Conservation (phyloP, 495 filamentous ascomycete species). For the Emericellopsis terricola region DNA sequence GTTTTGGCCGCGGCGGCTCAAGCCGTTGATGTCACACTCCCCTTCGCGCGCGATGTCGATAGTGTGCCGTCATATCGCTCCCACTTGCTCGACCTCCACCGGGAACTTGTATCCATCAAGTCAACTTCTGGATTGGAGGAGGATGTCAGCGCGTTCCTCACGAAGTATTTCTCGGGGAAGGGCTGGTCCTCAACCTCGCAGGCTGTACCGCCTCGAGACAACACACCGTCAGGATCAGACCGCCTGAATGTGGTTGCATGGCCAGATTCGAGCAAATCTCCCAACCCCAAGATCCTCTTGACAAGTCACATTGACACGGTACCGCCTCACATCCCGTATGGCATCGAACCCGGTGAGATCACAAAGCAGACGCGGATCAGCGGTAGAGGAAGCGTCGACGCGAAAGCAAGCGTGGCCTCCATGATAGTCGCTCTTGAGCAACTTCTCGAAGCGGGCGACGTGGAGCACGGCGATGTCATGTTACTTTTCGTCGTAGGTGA, state of each 20-base stretch:
- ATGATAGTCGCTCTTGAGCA: slow-evolving; percentile 51
- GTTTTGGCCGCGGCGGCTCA: no score
- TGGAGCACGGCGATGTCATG: slow-evolving; percentile 33
- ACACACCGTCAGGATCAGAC: slow-evolving; percentile 25
- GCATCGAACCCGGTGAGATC: slow-evolving; percentile 25
- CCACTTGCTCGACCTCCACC: slow-evolving; percentile 57
- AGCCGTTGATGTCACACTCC: no score
- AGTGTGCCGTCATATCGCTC: slow-evolving; percentile 18
- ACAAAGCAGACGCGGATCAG: slow-evolving; percentile 21
- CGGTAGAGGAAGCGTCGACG: slow-evolving; percentile 78
- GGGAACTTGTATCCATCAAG: slow-evolving; percentile 51
- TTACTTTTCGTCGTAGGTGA: slow-evolving; percentile 86
- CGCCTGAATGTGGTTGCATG: slow-evolving; percentile 65
- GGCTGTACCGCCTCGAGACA: slow-evolving; percentile 40
- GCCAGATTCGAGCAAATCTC: slow-evolving; percentile 26
- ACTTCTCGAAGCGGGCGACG: slow-evolving; percentile 28
- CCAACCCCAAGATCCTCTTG: slow-evolving; percentile 44
- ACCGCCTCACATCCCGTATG: slow-evolving; percentile 56
- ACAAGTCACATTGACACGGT: slow-evolving; percentile 58
- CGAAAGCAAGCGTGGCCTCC: slow-evolving; percentile 73
- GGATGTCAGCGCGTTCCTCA: slow-evolving; percentile 48
- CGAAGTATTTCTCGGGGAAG: slow-evolving; percentile 34
- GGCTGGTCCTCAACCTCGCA: slow-evolving; percentile 40
- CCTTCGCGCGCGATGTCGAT: no score
- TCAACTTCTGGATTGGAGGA: slow-evolving; percentile 64